Conservation (phyloP, 257 asterid species). For the Solanum rostratum region DNA sequence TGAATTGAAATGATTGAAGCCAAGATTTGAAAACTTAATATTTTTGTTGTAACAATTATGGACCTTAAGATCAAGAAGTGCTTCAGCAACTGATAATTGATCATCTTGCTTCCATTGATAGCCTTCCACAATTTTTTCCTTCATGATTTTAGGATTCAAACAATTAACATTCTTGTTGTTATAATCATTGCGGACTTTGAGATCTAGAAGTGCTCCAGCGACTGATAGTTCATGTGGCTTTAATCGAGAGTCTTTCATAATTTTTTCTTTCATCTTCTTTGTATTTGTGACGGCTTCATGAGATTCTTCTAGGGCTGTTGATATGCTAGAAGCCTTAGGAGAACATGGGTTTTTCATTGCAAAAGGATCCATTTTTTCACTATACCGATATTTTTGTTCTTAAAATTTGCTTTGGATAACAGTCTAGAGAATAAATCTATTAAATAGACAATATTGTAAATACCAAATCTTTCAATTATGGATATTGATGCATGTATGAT, state of each 20-base stretch:
- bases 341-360: slow-evolving; percentile 12
- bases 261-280: neutral
- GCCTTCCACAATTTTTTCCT: neutral
- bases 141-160: neutral
- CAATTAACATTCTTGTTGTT: neutral
- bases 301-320: slow-evolving; percentile 19
- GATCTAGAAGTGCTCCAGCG: slow-evolving; percentile 18
- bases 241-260: neutral
- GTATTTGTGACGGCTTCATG: neutral
- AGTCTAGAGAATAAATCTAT: neutral
- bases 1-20: slow-evolving; percentile 21
- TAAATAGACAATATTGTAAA: neutral
- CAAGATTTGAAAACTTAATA: slow-evolving; percentile 7
- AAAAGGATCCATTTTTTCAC: neutral
- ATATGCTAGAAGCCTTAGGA: slow-evolving; percentile 32
- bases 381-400: neutral
- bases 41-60: neutral
- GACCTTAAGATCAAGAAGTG: neutral
- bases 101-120: neutral
- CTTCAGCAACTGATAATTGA: neutral
- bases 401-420: neutral
- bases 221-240: neutral
- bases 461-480: neutral
- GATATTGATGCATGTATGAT: neutral
- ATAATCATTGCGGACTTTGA: slow-evolving; percentile 20